A percentile compares a stretch with the other conserved stretches of the same genome.
Evolutionary conservation across 495 filamentous ascomycete genomes (phyloP).

Genomic region (Tuber brumale): DNA sequence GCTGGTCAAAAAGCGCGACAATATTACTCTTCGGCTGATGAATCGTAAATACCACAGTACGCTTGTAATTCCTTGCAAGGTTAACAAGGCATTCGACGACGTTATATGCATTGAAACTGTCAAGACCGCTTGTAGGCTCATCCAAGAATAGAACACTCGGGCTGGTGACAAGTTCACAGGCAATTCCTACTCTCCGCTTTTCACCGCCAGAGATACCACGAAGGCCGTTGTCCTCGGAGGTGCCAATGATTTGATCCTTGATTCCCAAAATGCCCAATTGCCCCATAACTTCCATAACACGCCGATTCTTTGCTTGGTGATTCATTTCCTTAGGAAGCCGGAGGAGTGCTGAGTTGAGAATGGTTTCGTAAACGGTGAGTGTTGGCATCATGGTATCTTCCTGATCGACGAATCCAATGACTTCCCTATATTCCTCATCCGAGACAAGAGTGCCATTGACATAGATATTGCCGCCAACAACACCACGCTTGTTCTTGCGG

Average conservation of each 20-base stretch:
- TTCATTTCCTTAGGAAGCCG: conserved; percentile 88
- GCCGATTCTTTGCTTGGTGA: conserved; percentile 72
- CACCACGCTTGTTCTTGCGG: conserved; percentile 91
- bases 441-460: conserved; percentile 87
- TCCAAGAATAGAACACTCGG: conserved; percentile 96
- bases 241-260: conserved; percentile 85
- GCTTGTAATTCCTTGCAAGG: conserved; percentile 87
- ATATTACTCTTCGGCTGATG: conserved; percentile 99
- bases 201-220: conserved; percentile 96
- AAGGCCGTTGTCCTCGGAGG: conserved; percentile 85
- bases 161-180: conserved; percentile 94
- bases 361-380: conserved; percentile 95
- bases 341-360: conserved; percentile 85
- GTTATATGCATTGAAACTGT: conserved; percentile 95
- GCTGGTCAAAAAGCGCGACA: conserved; percentile 91
- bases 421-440: conserved; percentile 79
- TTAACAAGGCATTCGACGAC: conserved; percentile 94
- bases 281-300: conserved; percentile 85
- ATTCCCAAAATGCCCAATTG: conserved; percentile 91
- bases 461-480: conserved; percentile 73
- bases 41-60: conserved; percentile 96
- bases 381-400: conserved; percentile 97
- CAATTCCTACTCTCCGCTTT: conserved; percentile 92
- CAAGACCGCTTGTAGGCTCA: conserved; percentile 91
- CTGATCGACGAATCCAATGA: conserved; percentile 95